phyloP scores from a whole-genome alignment of 169 alveolate species.

The Plasmodium berghei region DNA sequence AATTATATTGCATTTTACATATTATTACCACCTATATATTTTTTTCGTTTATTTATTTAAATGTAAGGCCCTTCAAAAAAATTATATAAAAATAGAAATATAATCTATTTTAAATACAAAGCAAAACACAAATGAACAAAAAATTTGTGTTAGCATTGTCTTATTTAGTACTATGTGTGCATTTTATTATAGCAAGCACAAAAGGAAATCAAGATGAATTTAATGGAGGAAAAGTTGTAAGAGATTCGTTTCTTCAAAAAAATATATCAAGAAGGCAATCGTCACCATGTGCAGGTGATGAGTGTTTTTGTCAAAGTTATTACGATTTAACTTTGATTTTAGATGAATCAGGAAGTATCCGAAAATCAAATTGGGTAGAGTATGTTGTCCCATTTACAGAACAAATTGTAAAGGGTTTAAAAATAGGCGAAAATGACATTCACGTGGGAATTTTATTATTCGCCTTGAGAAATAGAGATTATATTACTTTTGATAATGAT shows the following conservation, averaged over 20 bases:
- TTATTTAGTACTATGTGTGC: slow-evolving; percentile 43
- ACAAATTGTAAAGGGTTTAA: slow-evolving; percentile 42
- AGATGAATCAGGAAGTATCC: slow-evolving; percentile 70
- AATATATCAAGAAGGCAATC: slow-evolving; percentile 6
- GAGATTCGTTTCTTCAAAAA: slow-evolving; percentile 44
- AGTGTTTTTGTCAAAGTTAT: slow-evolving; percentile 51
- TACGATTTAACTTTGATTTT: slow-evolving; percentile 74
- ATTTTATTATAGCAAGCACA: slow-evolving; percentile 16
- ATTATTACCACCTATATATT: slow-evolving; percentile 10
- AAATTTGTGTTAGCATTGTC: slow-evolving; percentile 47
- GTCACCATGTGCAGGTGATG: slow-evolving; percentile 56
- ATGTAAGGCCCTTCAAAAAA: slow-evolving; percentile 16
- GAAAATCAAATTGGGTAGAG: slow-evolving; percentile 28
- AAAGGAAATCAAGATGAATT: slow-evolving; percentile 12
- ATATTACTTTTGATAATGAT: slow-evolving; percentile 32
- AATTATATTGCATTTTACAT: slow-evolving; percentile 35
- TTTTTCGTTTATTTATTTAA: slow-evolving; percentile 18
- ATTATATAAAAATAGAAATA: background rate
- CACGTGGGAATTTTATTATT: slow-evolving; percentile 69
- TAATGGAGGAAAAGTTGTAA: slow-evolving; percentile 4
- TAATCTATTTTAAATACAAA: slow-evolving; percentile 23
- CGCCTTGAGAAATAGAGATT: slow-evolving; percentile 33
- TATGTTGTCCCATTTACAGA: slow-evolving; percentile 63
- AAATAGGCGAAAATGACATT: slow-evolving; percentile 43
- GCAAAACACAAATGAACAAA: slow-evolving; percentile 60